Base-by-base conservation (phyloP, 179 eudicot genomes). In the Spergularia azorica region DNA sequence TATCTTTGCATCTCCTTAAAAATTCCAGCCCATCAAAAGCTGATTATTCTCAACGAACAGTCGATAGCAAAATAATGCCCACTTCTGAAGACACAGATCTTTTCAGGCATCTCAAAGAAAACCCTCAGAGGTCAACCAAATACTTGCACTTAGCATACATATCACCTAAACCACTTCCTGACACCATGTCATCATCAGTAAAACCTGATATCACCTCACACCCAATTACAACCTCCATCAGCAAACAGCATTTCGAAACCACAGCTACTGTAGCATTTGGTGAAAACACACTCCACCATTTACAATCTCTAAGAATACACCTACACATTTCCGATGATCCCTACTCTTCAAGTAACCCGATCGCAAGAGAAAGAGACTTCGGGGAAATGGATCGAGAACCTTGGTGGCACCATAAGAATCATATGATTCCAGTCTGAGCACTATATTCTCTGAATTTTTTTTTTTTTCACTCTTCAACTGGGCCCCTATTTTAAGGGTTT, bases 81-180 rank as follows among this genome's bases (percentile, higher is more conserved):
- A 75, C 98, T 94, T 94, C 98, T 92, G 76, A 92, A 91, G n/a
- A 94, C 94, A 90, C 91, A 87, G 59, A 89, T 92, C 81, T 82
- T 90, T 74, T 79, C 86, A 7, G 86, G 88, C 90, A 94, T 90
- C 77, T 80, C 86, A 56, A 66, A 5, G 39, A 94, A 92, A 71
- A 90, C 88, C 77, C 70, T 71, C 26, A 89, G 60, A 0, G 97
- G 87, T 89, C 88, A 17, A 81, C 81, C 71, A 92, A 68, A 72
- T 70, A 88, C 83, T 82, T 89, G 76, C 94, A 88, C 76, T 94
- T 94, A 6, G 93, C 96, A 80, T 94, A 94, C 96, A 92, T 92
- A 78, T 92, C 95, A 79, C 91, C 79, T 10, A 91, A 70, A 46
- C 96, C 93, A 77, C 92, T 91, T 50, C 93, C 98, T 4, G 93